These are phyloP conservation scores for Ganoderma lingzhi DNA, from an alignment of 1,284 basidiomycete genomes.

Conservation along the genomic window DNA sequence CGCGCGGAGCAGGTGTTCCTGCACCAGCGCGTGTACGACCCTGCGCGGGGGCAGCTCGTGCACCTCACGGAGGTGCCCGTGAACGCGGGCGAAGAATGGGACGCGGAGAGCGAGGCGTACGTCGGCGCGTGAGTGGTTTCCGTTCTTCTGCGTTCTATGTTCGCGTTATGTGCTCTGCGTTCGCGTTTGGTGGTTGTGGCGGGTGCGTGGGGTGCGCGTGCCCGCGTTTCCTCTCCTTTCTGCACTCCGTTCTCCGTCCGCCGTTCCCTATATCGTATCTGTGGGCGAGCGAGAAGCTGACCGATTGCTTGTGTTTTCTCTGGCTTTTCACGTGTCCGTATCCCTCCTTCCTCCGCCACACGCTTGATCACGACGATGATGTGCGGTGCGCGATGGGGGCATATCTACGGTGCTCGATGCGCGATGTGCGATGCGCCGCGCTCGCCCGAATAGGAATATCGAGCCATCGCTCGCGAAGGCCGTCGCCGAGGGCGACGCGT, in stretches of 20 bases:
- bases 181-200: background rate
- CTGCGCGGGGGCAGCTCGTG: constrained; percentile 68
- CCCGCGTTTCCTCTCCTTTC: constrained; percentile 4
- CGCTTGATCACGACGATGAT: constrained; percentile 16
- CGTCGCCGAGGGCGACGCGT: constrained; percentile 80
- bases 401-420: background rate
- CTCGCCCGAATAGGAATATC: constrained; percentile 56
- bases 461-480: constrained; percentile 65
- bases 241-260: background rate
- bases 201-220: constrained; percentile 10
- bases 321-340: constrained; percentile 10
- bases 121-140: constrained; percentile 72
- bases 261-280: background rate
- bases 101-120: constrained; percentile 72
- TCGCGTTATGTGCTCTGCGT: background rate
- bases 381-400: constrained; percentile 3
- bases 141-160: constrained; percentile 10
- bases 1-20: constrained; percentile 94
- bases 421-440: constrained; percentile 9
- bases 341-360: constrained; percentile 1
- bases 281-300: constrained; percentile 15
- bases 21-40: constrained; percentile 94
- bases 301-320: background rate
- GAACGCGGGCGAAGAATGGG: constrained; percentile 48
- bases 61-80: constrained; percentile 69